These are phyloP conservation scores for Entophlyctis helioformis DNA, from an alignment of 192 early-diverging fungal species.

Conservation along the genomic window DNA sequence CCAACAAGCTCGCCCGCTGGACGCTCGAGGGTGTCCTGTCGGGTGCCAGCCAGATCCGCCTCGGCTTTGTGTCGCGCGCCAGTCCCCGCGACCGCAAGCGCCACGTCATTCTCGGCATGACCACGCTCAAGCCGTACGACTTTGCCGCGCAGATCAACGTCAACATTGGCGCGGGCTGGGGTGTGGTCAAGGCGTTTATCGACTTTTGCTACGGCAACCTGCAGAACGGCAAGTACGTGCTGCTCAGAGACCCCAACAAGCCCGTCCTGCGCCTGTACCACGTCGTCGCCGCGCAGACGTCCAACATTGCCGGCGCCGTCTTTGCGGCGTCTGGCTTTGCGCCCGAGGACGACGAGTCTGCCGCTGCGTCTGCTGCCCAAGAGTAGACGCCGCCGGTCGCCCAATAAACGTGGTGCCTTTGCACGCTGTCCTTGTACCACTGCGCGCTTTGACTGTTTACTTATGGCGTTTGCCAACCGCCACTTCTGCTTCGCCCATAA, in stretches of 20 bases:
- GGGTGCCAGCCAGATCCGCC: slow-evolving; percentile 79
- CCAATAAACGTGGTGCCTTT: no score
- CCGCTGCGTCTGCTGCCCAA: no score
- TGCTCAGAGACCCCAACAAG: slow-evolving; percentile 97
- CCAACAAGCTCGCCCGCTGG: slow-evolving; percentile 89
- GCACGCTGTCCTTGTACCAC: no score
- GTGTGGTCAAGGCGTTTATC: slow-evolving; percentile 88
- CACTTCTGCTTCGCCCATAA: no score
- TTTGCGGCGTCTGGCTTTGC: no score
- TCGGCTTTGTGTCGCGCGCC: slow-evolving; percentile 71
- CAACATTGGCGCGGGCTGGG: slow-evolving; percentile 81
- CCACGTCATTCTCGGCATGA: slow-evolving; percentile 74
- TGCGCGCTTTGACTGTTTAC: no score
- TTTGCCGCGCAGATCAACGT: slow-evolving; percentile 84
- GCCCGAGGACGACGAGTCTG: no score
- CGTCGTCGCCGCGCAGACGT: no score
- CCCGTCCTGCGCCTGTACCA: slow-evolving; percentile 69
- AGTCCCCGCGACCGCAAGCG: slow-evolving; percentile 64
- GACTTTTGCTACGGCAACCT: slow-evolving; percentile 65
- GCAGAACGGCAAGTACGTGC: slow-evolving; percentile 89
- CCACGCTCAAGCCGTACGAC: slow-evolving; percentile 78
- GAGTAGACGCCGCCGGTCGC: no score
- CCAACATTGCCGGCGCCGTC: no score
- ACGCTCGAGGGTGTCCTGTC: slow-evolving; percentile 83
- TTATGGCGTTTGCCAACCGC: no score